Percentiles rank a stretch among this genome's conserved stretches.
These are phyloP conservation scores for Rehmannia glutinosa DNA, from an alignment of 257 asterid genomes.

Conservation along the genomic window DNA sequence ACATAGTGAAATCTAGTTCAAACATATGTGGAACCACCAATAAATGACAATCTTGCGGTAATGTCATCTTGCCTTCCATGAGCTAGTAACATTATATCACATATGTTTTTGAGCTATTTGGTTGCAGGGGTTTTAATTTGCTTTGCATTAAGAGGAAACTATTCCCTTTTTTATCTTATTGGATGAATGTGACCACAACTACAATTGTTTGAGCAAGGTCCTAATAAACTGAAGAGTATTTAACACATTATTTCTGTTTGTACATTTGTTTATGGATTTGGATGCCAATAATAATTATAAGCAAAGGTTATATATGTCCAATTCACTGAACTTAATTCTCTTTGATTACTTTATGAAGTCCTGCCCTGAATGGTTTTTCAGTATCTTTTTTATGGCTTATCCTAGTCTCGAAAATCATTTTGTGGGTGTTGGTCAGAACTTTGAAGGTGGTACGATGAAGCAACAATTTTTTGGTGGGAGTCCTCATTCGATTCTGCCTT, in stretches of 20 bases:
- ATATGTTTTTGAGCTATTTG: too few species aligned
- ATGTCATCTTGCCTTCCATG: neutral
- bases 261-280: neutral
- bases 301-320: neutral
- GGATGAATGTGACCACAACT: too few species aligned
- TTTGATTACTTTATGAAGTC: neutral
- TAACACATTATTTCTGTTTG: too few species aligned
- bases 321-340: neutral
- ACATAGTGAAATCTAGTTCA: slow-evolving; percentile 15
- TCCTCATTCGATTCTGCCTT: slow-evolving; percentile 26
- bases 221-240: too few species aligned
- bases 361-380: neutral
- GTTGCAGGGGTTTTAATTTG: too few species aligned
- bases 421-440: slow-evolving; percentile 27
- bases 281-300: neutral
- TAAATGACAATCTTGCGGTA: neutral
- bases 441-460: slow-evolving; percentile 10
- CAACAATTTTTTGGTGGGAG: slow-evolving; percentile 37
- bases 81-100: too few species aligned
- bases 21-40: slow-evolving; percentile 8
- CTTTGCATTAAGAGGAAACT: too few species aligned
- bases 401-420: slow-evolving; percentile 25
- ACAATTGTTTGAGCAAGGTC: too few species aligned
- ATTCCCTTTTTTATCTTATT: too few species aligned
- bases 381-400: slow-evolving; percentile 5